Evolutionary conservation across 495 filamentous ascomycete species (phyloP).

Genomic region (Talaromyces adpressus): DNA sequence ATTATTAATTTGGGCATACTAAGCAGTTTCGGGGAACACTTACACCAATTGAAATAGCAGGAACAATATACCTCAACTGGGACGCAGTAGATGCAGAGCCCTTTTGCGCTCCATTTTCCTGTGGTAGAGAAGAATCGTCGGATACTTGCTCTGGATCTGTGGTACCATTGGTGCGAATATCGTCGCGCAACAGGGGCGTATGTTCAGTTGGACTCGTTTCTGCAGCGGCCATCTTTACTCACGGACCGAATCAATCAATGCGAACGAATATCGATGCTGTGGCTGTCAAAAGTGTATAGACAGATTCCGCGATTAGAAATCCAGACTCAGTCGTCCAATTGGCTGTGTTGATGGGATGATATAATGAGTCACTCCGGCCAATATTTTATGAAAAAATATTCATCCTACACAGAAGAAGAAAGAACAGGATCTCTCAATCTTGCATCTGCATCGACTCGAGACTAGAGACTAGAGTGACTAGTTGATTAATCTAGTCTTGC

Average conservation of each 20-base stretch:
- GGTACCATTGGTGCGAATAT: conserved; percentile 13
- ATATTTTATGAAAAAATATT: not conserved
- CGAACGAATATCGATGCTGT: not conserved
- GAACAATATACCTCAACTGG: conserved; percentile 39
- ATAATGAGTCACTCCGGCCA: not conserved
- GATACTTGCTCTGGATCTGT: conserved; percentile 3
- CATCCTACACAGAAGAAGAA: not conserved
- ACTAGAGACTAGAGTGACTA: not conserved
- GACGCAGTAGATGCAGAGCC: conserved; percentile 9
- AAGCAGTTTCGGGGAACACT: conserved; percentile 9
- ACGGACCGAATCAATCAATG: not conserved
- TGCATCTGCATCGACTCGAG: not conserved
- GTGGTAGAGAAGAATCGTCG: not conserved
- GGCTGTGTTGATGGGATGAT: not conserved
- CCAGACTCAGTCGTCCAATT: not conserved
- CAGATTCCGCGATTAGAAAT: not conserved
- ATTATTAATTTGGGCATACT: not conserved
- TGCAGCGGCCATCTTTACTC: conserved; percentile 18
- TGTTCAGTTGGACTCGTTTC: conserved; percentile 27
- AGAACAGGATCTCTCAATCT: not conserved
- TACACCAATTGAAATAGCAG: conserved; percentile 47
- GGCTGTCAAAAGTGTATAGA: not conserved
- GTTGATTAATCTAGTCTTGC: not conserved
- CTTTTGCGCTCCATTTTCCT: conserved; percentile 23
- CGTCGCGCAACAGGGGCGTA: conserved; percentile 33